Conservation (phyloP, 1,139 yeast genomes). For the Saccharomyces hybrid region DNA sequence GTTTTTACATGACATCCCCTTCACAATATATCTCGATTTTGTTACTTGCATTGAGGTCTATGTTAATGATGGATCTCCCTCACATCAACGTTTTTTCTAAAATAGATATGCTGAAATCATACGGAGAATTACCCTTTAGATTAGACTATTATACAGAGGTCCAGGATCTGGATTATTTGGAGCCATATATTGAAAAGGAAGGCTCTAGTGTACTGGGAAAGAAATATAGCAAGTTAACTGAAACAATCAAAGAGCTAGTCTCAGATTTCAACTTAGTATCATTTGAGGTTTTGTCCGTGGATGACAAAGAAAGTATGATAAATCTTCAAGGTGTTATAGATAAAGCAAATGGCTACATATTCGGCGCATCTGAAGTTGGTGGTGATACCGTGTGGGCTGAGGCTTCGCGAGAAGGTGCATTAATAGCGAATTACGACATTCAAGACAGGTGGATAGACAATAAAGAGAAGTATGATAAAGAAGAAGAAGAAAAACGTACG, state of each 20-base stretch:
- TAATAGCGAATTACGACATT: constrained; percentile 48
- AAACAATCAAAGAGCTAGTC: constrained; percentile 73
- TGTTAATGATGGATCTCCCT: constrained; percentile 89
- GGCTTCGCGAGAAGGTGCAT: constrained; percentile 73
- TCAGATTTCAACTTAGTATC: constrained; percentile 83
- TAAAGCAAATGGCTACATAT: constrained; percentile 86
- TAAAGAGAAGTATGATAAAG: constrained; percentile 69
- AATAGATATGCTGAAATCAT: constrained; percentile 69
- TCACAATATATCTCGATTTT: constrained; percentile 85
- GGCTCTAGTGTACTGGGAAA: constrained; percentile 42
- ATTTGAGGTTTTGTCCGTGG: constrained; percentile 84
- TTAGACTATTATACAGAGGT: constrained; percentile 89
- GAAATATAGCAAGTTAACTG: constrained; percentile 61
- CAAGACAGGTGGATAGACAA: constrained; percentile 95
- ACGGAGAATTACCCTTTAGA: constrained; percentile 62
- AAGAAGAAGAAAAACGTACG: constrained; percentile 40
- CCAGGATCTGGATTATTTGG: constrained; percentile 65
- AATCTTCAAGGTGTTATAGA: constrained; percentile 68
- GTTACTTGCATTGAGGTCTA: constrained; percentile 74
- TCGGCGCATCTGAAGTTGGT: constrained; percentile 87
- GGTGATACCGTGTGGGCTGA: constrained; percentile 97
- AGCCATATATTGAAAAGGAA: constrained; percentile 67
- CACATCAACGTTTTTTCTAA: constrained; percentile 89
- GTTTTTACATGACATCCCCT: constrained; percentile 77
- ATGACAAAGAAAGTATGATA: constrained; percentile 89